Evolutionary conservation across 345 rosid genomes (phyloP), one percentile per base, ranked within the genome.

Genomic region (Luvunga scandens): DNA sequence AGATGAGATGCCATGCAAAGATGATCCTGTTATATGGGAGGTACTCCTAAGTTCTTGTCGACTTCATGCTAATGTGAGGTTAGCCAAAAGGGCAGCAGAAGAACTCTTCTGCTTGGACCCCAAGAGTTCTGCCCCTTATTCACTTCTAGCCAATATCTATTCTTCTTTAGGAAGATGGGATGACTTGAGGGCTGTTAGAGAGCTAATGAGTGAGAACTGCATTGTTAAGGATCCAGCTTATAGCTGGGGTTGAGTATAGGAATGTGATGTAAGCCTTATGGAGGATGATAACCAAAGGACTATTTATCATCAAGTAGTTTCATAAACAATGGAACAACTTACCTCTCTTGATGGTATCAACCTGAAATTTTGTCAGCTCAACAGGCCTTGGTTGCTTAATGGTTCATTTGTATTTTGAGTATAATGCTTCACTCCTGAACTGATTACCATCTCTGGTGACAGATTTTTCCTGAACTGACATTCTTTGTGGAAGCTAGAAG

Each of bases 41-140:
- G 91, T 90, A 84, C 72, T 94, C 74, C 92, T 94, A 78, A 90
- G 96, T 86, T 90, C 94, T 78, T 94, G 97, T 82, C 89, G 93
- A 83, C 77, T 91, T 72, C 91, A 94, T 83, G 84, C 87, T 30
- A 89, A 89, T 77, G 87, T 89, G 77, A 83, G 83, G 78, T 85
- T 94, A 69, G 97, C 92, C 42, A 84, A 80, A 81, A 88, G 73
- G 81, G 92, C 91, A 27, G 96, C 96, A 5, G 85, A 89, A 66
- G 89, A 90, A 85, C 93, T 92, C 28, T 66, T 86, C 59, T 81
- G 71, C 33, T 59, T 91, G 72, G 88, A 90, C 64, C 93, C 97
- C 48, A 81, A 73, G 34, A 94, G 84, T 83, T 85, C 93, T 36
- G 81, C 88, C 31, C 90, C 91, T 38, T 88, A 89, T 78, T 86